These are phyloP conservation scores for Fusarium albidum DNA, from an alignment of 2,329 filamentous ascomycete species.

Conservation along the genomic window DNA sequence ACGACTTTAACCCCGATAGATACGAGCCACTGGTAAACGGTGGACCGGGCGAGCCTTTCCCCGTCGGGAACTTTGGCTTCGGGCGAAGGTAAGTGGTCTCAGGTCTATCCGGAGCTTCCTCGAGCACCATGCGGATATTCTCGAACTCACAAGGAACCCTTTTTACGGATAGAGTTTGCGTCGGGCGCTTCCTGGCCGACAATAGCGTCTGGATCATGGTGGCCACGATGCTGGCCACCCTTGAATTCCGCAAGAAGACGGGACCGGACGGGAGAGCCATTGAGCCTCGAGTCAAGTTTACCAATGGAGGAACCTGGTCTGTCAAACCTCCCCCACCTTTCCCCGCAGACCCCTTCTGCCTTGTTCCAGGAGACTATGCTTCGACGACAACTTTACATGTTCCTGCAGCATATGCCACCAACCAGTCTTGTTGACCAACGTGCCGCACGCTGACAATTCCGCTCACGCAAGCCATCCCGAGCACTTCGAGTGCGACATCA, in stretches of 20 bases:
- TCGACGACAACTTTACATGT: neutral
- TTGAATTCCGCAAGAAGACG: conserved; percentile 40
- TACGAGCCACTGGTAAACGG: conserved; percentile 41
- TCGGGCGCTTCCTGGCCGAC: conserved; percentile 45
- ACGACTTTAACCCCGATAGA: conserved; percentile 57
- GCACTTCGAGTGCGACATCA: conserved; percentile 43
- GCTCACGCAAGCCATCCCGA: conserved; percentile 40
- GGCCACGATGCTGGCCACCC: conserved; percentile 44
- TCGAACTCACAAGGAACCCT: neutral
- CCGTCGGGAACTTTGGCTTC: conserved; percentile 47
- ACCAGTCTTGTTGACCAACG: neutral
- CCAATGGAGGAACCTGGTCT: conserved; percentile 45
- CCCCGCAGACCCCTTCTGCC: conserved; percentile 2
- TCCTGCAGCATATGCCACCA: neutral
- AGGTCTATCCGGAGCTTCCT: too few species aligned
- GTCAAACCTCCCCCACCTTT: conserved; percentile 21
- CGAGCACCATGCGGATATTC: neutral
- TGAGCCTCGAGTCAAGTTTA: conserved; percentile 41
- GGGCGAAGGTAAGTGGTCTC: conserved; percentile 40
- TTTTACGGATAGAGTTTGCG: conserved; percentile 37
- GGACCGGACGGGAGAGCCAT: conserved; percentile 37
- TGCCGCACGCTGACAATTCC: conserved; percentile 5
- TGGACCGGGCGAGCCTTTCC: conserved; percentile 53
- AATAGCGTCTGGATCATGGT: conserved; percentile 49
- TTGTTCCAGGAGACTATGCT: neutral